Percentiles rank a stretch among this genome's conserved stretches.
Conservation (phyloP, 371 early-diverging fungal genomes). For the Rhizoclosmatium hyalinum region DNA sequence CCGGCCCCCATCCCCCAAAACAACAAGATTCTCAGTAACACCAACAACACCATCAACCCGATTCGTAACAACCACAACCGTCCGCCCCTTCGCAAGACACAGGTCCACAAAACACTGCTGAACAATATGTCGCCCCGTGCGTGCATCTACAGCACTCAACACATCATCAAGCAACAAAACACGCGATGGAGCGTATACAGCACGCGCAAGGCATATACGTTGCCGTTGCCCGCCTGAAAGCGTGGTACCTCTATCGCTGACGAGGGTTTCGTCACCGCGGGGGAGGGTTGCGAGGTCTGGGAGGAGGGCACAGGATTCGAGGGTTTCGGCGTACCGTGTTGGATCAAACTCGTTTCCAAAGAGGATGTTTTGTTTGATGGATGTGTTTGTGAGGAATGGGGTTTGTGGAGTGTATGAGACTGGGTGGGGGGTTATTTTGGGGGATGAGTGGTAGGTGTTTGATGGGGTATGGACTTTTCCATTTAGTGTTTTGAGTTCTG, state of each 20-base stretch:
- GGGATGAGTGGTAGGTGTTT: neutral
- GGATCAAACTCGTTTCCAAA: neutral
- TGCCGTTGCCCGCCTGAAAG: conserved; percentile 68
- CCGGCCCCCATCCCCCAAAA: conserved; percentile 27
- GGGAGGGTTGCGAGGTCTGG: conserved; percentile 22
- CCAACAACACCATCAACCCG: conserved; percentile 62
- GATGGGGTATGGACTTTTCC: conserved; percentile 12
- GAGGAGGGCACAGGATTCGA: conserved; percentile 31
- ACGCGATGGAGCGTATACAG: conserved; percentile 35
- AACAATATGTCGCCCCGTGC: conserved; percentile 84
- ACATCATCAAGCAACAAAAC: conserved; percentile 56
- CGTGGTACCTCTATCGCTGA: conserved; percentile 72
- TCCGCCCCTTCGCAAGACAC: conserved; percentile 62
- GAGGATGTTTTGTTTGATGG: conserved; percentile 37
- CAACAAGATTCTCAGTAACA: conserved; percentile 35
- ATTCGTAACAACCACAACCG: conserved; percentile 86
- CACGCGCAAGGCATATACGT: conserved; percentile 63
- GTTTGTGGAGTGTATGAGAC: conserved; percentile 66
- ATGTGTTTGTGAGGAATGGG: conserved; percentile 32
- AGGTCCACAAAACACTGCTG: conserved; percentile 32
- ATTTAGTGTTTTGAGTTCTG: conserved; percentile 18
- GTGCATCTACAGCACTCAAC: conserved; percentile 81
- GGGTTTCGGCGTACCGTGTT: conserved; percentile 17
- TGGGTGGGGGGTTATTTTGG: conserved; percentile 53
- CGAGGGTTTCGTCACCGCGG: conserved; percentile 48